phyloP scores from a whole-genome alignment of 2,329 filamentous ascomycete species.

The Calcarisporium arbuscula region DNA sequence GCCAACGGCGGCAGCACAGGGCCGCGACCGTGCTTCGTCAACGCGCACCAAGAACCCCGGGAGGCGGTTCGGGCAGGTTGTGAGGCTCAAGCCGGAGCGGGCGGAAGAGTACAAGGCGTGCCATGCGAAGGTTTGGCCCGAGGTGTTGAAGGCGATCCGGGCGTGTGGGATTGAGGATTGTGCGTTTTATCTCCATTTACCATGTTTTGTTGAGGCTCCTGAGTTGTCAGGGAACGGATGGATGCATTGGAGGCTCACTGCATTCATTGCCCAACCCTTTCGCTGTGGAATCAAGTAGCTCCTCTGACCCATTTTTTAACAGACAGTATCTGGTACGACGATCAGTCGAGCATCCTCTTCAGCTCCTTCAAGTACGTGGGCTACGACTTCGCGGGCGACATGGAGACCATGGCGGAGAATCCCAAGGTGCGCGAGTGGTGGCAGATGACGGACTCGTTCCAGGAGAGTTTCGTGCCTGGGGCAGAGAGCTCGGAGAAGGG shows the following conservation, averaged over 20 bases:
- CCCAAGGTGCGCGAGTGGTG: slow-evolving; percentile 73
- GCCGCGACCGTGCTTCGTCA: no score
- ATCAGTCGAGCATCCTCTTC: slow-evolving; percentile 58
- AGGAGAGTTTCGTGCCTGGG: slow-evolving; percentile 57
- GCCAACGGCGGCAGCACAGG: slow-evolving; percentile 1
- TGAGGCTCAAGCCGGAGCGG: slow-evolving; percentile 62
- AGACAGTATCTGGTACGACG: slow-evolving; percentile 71
- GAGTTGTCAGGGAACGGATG: no score
- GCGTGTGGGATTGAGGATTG: slow-evolving; percentile 70
- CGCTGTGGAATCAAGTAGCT: no score
- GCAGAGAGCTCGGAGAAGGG: slow-evolving; percentile 53
- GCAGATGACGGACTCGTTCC: slow-evolving; percentile 71
- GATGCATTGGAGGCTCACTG: no score
- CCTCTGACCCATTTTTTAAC: slow-evolving; percentile 3
- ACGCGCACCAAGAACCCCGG: slow-evolving; percentile 32
- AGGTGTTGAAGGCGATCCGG: slow-evolving; percentile 69
- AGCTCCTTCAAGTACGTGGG: slow-evolving; percentile 76
- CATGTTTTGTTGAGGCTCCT: neutral
- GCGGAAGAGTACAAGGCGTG: slow-evolving; percentile 66
- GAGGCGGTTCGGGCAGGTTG: slow-evolving; percentile 62
- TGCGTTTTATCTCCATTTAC: slow-evolving; percentile 35
- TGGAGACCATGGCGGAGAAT: slow-evolving; percentile 69
- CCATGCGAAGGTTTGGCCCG: slow-evolving; percentile 70
- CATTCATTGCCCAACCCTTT: no score
- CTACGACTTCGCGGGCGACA: slow-evolving; percentile 64